Conservation (phyloP, 2,329 filamentous ascomycete genomes). For the Trichoderma sp. region DNA sequence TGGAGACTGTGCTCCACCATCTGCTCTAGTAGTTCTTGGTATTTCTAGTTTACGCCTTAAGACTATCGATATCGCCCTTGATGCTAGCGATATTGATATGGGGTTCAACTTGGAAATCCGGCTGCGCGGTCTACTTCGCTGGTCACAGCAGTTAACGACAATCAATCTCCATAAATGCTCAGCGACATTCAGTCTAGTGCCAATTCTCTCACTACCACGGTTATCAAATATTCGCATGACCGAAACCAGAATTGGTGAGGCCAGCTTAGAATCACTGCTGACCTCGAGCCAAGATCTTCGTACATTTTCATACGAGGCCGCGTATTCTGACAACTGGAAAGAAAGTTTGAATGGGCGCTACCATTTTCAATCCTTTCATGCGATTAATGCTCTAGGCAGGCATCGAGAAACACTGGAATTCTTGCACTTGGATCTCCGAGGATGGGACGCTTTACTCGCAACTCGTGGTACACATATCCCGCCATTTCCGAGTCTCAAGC, state of each 20-base stretch:
- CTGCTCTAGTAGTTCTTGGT: not conserved
- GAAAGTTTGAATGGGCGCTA: not conserved
- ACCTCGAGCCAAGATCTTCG: not conserved
- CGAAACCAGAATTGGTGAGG: not conserved
- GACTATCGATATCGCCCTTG: not conserved
- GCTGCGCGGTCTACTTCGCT: not conserved
- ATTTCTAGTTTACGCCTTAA: not conserved
- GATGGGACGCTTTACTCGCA: not conserved
- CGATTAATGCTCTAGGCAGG: not conserved
- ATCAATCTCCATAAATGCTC: not conserved
- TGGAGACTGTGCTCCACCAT: not conserved
- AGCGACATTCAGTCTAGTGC: not conserved
- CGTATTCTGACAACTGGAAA: not conserved
- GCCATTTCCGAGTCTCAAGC: not conserved
- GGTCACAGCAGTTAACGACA: not conserved
- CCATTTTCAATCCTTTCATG: not conserved
- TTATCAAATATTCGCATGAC: not conserved
- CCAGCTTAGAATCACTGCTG: not conserved
- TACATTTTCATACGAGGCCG: not conserved
- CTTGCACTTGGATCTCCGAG: not conserved
- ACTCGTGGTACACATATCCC: not conserved
- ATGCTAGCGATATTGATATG: not conserved
- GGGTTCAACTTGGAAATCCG: not conserved
- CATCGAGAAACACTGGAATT: not conserved
- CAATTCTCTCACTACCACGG: not conserved